phyloP scores from a whole-genome alignment of 2,329 filamentous ascomycete genomes.

The Teratosphaeria epicoccoides region DNA sequence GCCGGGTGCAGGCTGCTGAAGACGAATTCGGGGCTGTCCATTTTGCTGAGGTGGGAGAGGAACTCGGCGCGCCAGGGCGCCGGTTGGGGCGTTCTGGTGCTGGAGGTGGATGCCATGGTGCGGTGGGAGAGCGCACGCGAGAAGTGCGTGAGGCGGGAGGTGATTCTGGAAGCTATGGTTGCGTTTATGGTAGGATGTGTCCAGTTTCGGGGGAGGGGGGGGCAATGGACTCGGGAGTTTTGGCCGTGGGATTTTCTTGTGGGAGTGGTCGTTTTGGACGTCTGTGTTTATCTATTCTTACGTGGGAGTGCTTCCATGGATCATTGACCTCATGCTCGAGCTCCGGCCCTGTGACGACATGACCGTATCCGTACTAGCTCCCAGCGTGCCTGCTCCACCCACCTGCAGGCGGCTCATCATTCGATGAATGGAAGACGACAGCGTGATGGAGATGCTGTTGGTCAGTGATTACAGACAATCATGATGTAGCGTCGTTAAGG shows the following conservation, averaged over 20 bases:
- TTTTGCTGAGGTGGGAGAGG: conserved; percentile 38
- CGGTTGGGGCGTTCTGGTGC: conserved; percentile 25
- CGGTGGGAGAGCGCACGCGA: conserved; percentile 17
- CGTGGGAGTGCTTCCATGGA: background rate
- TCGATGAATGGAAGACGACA: too few species aligned
- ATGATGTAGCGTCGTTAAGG: too few species aligned
- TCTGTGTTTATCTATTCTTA: background rate
- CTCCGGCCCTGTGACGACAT: background rate
- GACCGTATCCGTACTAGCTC: background rate
- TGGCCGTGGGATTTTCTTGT: background rate
- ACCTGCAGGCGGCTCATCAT: too few species aligned
- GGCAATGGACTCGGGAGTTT: background rate
- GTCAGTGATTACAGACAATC: too few species aligned
- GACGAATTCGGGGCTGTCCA: conserved; percentile 41
- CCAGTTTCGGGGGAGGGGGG: background rate
- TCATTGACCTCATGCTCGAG: background rate
- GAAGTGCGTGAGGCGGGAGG: conserved; percentile 31
- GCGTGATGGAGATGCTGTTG: too few species aligned
- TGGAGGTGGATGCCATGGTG: conserved; percentile 38
- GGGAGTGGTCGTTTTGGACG: background rate
- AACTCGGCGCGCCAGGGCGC: conserved; percentile 45
- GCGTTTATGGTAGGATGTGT: too few species aligned
- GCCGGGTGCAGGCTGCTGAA: conserved; percentile 39
- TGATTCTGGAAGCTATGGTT: conserved; percentile 23
- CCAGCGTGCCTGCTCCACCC: background rate